Evolutionary conservation across 805 yeast genomes (phyloP).

Genomic region (Metschnikowia noctiluminum): DNA sequence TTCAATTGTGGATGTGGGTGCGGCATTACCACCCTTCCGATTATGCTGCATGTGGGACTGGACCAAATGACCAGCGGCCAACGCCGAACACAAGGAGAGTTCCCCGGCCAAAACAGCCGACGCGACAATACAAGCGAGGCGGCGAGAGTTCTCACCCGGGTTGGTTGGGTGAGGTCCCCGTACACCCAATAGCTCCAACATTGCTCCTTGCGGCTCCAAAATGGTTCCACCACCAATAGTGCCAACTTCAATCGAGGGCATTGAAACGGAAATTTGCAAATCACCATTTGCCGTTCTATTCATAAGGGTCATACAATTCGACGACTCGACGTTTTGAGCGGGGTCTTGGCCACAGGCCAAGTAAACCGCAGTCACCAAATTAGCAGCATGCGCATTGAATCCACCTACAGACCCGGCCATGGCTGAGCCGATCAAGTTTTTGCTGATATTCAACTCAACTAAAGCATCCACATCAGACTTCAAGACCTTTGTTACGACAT

Average conservation of each 20-base stretch:
- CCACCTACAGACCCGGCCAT: conserved; percentile 99
- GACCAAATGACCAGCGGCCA: conserved; percentile 98
- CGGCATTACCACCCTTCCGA: conserved; percentile 54
- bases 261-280: conserved; percentile 88
- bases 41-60: conserved; percentile 97
- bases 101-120: conserved; percentile 96
- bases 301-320: conserved; percentile 96
- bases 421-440: conserved; percentile 93
- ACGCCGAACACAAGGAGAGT: conserved; percentile 88
- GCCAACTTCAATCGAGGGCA: conserved; percentile 99
- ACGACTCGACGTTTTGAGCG: conserved; percentile 97
- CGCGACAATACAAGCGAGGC: conserved; percentile 88
- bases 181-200: conserved; percentile 91
- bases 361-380: conserved; percentile 88
- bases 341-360: conserved; percentile 99
- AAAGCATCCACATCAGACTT: conserved; percentile 91
- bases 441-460: conserved; percentile 83
- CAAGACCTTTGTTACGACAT: conserved; percentile 73
- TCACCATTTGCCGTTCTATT: conserved; percentile 63
- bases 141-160: conserved; percentile 95
- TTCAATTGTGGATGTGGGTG: conserved; percentile 27
- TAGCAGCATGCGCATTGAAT: conserved; percentile 97
- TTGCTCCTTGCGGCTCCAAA: conserved; percentile 93
- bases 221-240: conserved; percentile 99
- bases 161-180: conserved; percentile 91